These are phyloP conservation scores for Penicillium pulvis DNA, from an alignment of 495 filamentous ascomycete species.

Conservation along the genomic window DNA sequence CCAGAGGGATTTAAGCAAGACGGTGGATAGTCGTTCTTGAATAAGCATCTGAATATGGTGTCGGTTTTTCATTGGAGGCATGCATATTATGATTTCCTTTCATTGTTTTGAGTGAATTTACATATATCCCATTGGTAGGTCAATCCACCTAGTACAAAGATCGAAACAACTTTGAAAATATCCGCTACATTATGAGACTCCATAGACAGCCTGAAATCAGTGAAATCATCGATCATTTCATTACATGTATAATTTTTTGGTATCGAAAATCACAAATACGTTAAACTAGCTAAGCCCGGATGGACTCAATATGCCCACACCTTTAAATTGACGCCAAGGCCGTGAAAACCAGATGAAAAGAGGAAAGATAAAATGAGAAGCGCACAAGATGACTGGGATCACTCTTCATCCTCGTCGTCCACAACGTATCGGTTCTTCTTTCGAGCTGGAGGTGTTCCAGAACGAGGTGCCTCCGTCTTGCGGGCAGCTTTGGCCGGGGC, in stretches of 20 bases:
- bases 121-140: too few relatives aligned
- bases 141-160: too few relatives aligned
- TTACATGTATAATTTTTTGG: constrained; percentile 22
- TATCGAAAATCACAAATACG: constrained; percentile 12
- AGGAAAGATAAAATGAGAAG: constrained; percentile 6
- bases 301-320: constrained; percentile 7
- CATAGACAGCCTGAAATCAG: too few relatives aligned
- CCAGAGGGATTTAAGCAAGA: constrained; percentile 13
- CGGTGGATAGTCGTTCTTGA: neutral
- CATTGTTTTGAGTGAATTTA: too few relatives aligned
- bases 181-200: too few relatives aligned
- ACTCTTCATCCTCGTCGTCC: constrained; percentile 48
- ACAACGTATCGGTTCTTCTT: constrained; percentile 52
- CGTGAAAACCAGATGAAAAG: constrained; percentile 14
- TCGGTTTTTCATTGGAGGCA: too few relatives aligned
- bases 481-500: constrained; percentile 27
- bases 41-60: too few relatives aligned
- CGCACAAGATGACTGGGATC: constrained; percentile 23
- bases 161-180: too few relatives aligned
- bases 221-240: constrained; percentile 28
- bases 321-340: constrained; percentile 16
- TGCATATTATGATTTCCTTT: too few relatives aligned
- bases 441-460: constrained; percentile 40
- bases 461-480: constrained; percentile 25
- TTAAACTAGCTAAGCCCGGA: neutral